Conservation (phyloP, 352 stramenopile genomes). For the Phytophthora ohioensis region DNA sequence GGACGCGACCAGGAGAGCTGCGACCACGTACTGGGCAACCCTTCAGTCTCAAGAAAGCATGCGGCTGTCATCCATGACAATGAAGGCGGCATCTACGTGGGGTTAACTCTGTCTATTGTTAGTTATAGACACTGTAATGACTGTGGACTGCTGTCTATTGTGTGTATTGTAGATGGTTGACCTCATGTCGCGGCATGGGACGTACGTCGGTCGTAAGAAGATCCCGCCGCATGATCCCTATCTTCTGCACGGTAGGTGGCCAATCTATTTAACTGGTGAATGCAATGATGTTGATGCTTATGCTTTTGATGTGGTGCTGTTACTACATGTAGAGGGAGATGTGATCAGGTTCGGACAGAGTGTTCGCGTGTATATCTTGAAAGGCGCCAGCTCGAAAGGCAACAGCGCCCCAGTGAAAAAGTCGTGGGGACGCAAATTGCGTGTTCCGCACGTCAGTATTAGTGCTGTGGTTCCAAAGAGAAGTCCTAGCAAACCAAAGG, state of each 20-base stretch:
- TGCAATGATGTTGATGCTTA: slow-evolving; percentile 5
- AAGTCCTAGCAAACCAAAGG: slow-evolving; percentile 59
- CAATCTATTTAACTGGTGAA: not conserved
- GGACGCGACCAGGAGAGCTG: slow-evolving; percentile 87
- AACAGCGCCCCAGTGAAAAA: slow-evolving; percentile 83
- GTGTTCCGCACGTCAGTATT: slow-evolving; percentile 77
- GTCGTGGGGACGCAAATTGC: slow-evolving; percentile 80
- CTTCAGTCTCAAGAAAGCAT: slow-evolving; percentile 89
- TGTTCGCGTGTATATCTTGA: slow-evolving; percentile 86
- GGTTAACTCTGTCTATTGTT: slow-evolving; percentile 18
- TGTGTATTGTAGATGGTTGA: slow-evolving; percentile 75
- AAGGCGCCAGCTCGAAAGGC: slow-evolving; percentile 69
- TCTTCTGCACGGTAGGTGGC: slow-evolving; percentile 70
- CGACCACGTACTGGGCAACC: slow-evolving; percentile 89
- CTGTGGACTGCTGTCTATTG: not conserved
- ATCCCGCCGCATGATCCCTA: slow-evolving; percentile 87
- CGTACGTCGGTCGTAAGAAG: slow-evolving; percentile 86
- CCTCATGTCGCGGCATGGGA: slow-evolving; percentile 90
- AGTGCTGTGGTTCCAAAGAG: slow-evolving; percentile 77
- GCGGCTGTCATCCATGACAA: slow-evolving; percentile 86
- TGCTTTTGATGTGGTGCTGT: slow-evolving; percentile 4
- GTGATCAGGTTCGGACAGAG: slow-evolving; percentile 90
- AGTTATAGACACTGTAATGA: not conserved
- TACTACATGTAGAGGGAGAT: slow-evolving; percentile 66
- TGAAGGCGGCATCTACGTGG: slow-evolving; percentile 84